These are phyloP conservation scores for Zelopaecilomyces penicillatus DNA, from an alignment of 2,329 filamentous ascomycete species.

Conservation along the genomic window DNA sequence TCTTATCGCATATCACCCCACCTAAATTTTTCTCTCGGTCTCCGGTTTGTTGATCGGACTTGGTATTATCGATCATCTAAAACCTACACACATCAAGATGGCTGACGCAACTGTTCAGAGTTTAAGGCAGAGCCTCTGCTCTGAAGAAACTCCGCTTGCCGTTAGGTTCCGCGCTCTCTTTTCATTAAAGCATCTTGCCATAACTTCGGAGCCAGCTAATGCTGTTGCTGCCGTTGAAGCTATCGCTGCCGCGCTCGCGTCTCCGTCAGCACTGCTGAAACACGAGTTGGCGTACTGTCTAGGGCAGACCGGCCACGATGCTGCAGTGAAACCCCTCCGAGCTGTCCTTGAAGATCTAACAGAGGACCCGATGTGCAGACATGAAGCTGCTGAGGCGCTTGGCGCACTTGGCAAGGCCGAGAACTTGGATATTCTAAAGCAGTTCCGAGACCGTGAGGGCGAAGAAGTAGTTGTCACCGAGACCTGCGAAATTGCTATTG, in stretches of 20 bases:
- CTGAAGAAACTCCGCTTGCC: slow-evolving; percentile 74
- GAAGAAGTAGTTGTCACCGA: slow-evolving; percentile 81
- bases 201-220: slow-evolving; percentile 49
- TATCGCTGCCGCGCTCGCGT: slow-evolving; percentile 79
- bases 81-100: slow-evolving; percentile 9
- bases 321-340: slow-evolving; percentile 64
- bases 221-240: slow-evolving; percentile 55
- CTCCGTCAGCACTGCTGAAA: slow-evolving; percentile 83
- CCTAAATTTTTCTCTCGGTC: slow-evolving; percentile 27
- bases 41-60: background rate
- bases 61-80: background rate
- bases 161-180: slow-evolving; percentile 93
- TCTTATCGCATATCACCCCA: slow-evolving; percentile 19
- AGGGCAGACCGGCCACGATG: slow-evolving; percentile 75
- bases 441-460: slow-evolving; percentile 63
- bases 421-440: slow-evolving; percentile 65
- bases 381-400: slow-evolving; percentile 92
- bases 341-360: slow-evolving; percentile 64
- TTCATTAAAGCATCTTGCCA: slow-evolving; percentile 89
- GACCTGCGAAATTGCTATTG: slow-evolving; percentile 95
- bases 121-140: slow-evolving; percentile 68
- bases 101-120: slow-evolving; percentile 42
- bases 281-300: slow-evolving; percentile 97
- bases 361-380: slow-evolving; percentile 93
- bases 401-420: slow-evolving; percentile 72